Conservation (phyloP, 139 green algal species). For the Chlamydomonas sphaeroides region DNA sequence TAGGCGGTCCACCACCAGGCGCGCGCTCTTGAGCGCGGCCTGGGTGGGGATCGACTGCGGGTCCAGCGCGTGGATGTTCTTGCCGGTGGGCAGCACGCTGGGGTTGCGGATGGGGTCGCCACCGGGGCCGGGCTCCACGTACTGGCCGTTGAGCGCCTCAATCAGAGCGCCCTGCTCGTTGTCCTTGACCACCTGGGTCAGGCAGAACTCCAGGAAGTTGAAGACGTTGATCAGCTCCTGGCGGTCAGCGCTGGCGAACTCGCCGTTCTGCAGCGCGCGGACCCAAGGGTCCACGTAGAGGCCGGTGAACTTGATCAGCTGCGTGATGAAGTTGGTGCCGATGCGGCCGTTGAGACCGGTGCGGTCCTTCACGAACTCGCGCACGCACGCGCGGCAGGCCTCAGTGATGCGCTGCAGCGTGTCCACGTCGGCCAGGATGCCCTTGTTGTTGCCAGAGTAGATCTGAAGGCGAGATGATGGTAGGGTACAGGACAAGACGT, state of each 20-base stretch:
- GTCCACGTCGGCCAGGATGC: slow-evolving; percentile 90
- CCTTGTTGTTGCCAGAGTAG: slow-evolving; percentile 79
- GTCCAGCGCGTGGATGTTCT: slow-evolving; percentile 99
- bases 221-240: slow-evolving; percentile 88
- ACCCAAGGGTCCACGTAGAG: slow-evolving; percentile 85
- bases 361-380: slow-evolving; percentile 91
- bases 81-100: slow-evolving; percentile 96
- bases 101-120: slow-evolving; percentile 99
- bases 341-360: slow-evolving; percentile 80
- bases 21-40: slow-evolving; percentile 85
- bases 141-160: slow-evolving; percentile 90
- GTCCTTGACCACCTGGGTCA: slow-evolving; percentile 97
- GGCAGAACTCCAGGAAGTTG: slow-evolving; percentile 97
- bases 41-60: slow-evolving; percentile 95
- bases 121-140: slow-evolving; percentile 94
- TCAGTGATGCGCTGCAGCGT: slow-evolving; percentile 92
- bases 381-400: slow-evolving; percentile 77
- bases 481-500: no score
- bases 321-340: slow-evolving; percentile 64
- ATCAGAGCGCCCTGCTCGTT: slow-evolving; percentile 96
- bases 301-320: slow-evolving; percentile 72
- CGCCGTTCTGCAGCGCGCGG: slow-evolving; percentile 69
- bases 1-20: slow-evolving; percentile 92
- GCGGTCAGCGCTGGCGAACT: slow-evolving; percentile 85
- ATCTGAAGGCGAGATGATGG: slow-evolving; percentile 55